Evolutionary conservation across 495 filamentous ascomycete genomes (phyloP).

Genomic region (Pyrenula aspistea): DNA sequence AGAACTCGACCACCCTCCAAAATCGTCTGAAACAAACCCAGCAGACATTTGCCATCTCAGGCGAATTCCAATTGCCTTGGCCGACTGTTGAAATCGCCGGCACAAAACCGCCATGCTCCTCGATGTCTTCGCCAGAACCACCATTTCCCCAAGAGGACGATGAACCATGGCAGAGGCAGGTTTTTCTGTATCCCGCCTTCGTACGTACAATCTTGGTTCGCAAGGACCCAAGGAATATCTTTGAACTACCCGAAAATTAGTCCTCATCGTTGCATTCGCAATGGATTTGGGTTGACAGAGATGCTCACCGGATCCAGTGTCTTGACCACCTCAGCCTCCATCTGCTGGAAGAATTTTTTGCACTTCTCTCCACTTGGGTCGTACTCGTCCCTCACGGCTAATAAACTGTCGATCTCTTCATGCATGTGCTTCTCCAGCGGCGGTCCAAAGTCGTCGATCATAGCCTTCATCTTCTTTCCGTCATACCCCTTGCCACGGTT

Average conservation of each 20-base stretch:
- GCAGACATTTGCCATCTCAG: too few relatives aligned
- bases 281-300: neutral
- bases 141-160: neutral
- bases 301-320: neutral
- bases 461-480: constrained; percentile 1
- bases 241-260: too few relatives aligned
- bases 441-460: neutral
- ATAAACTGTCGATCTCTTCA: constrained; percentile 1
- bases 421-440: constrained; percentile 3
- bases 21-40: too few relatives aligned
- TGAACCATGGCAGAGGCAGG: neutral
- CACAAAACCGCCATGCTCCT: neutral
- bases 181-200: neutral
- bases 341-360: neutral
- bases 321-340: neutral
- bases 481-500: neutral
- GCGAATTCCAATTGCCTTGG: neutral
- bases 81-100: neutral
- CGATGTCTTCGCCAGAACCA: neutral
- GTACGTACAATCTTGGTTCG: neutral
- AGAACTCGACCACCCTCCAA: too few relatives aligned
- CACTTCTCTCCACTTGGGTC: neutral
- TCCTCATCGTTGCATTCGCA: too few relatives aligned
- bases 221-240: neutral
- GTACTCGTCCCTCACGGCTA: neutral